Evolutionary conservation across 495 filamentous ascomycete species (phyloP), one percentile per base, ranked within the genome.

Genomic region (Penicillium desertorum): DNA sequence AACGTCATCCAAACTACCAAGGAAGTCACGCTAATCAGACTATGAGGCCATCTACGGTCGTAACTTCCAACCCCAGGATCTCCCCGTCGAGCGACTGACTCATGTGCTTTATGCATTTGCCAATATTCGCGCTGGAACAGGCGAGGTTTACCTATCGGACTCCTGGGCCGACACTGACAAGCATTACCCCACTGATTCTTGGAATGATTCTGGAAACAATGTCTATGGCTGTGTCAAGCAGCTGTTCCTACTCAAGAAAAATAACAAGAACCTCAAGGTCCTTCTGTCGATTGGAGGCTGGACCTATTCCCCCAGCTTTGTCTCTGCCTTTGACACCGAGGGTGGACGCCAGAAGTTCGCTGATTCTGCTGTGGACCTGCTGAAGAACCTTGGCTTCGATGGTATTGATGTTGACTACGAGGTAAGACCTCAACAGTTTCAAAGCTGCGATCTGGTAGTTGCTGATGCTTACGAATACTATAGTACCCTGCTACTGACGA

Each of bases 211-310:
- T n/a, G 82, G 87, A 20, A 87, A 79, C 47, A 94, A 96, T 71
- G 79, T 94, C 53, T 96, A 95, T 75, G 91, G 91, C 45, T 92
- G 87, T 71, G 66, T 92, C 27, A 96, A 96, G 77, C 90, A 96
- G 73, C 81, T 96, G 10, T 88, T 86, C 72, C 76, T 95, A 5
- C 83, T 90, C 37, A 96, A 96, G 78, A 84, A 86, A 59, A 73
- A 77, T 49, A 88, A 95, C 72, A 85, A 90, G 47, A 83, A 90
- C 57, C 76, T 96, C 43, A 95, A 95, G 70, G 79, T 92, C 5
- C 80, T 96, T 19, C 58, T 77, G 3, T 71, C 70, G 14, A 69
- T 77, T 32, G 91, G 91, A 49, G 91, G 91, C 23, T 96, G 91
- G 91, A 71, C 68, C 5, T 94, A 92, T 68, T 87, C 86, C 57